Evolutionary conservation across 352 stramenopile species (phyloP), one percentile per base, ranked within the genome.

Genomic region (Globisporangium nodosum): DNA sequence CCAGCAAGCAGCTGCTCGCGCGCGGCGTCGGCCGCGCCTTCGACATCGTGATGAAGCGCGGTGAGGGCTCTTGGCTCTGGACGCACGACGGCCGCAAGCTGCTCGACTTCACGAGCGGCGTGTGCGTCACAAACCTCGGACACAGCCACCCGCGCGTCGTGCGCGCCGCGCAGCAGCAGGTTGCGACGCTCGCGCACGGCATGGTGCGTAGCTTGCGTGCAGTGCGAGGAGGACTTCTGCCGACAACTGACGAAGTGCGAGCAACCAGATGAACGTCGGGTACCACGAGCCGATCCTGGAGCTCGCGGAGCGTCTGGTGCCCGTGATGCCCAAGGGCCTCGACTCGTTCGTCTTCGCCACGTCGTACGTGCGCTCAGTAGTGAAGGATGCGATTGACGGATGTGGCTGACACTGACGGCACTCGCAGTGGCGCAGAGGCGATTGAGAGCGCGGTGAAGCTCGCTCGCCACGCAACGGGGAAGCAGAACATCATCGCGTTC

Each of bases 361-460:
- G 9, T 87, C 73, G 63, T 78, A 63, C 27, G 63, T 49, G 46
- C 7, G 11, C 21, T 59, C 24, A 27, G 24, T 27, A 27, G 24
- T 27, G 1, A 1, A 27, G 24, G 24, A 27, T 27, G 24, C 24
- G 1, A 27, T 27, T 27, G 24, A 27, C 24, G 24, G 24, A 27
- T 27, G 24, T 27, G 24, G 24, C 24, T 27, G 24, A 39, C 60
- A 5, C 30, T 51, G 35, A 3, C 18, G 57, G 5, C 57, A 18
- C n/a, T 5, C 51, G 24, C 65, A 87, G 80, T 53, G 92, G 91
- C n/a, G 91, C 90, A 5, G 92, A 97, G 65, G 90, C 89, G 6
- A 74, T 97, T 2, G 92, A 98, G 68, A 96, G 96, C 55, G 83
- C 91, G 11, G 76, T 98, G 66, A 97, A 97, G 68, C 74, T 97